Base-by-base conservation (phyloP, 164 flowering plant genomes). In the Cinnamomum micranthum region DNA sequence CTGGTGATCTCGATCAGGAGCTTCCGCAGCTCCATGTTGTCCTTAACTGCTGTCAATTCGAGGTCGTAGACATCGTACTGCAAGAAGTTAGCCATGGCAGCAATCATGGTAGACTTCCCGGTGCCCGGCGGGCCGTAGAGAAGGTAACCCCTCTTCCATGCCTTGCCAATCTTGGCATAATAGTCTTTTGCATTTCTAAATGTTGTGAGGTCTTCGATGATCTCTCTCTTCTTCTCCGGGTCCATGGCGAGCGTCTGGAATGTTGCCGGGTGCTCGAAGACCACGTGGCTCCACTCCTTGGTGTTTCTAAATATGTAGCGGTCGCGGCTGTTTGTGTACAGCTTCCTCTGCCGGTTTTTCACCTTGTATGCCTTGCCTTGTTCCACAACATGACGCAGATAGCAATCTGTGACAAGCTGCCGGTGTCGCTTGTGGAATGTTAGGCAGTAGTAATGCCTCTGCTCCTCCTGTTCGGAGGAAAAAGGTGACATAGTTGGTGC, bases 101-200 rank as follows among this genome's bases (percentile, higher is more conserved):
- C 90, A 7, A 88, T 83, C 91, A 88, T 87, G 50, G 89, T 85
- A 24, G 91, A 87, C 51, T 90, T 90, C 20, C 90, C 91, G 1
- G 90, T 90, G 10, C 90, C 89, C n/a, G 60, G 93, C 2, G 91
- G 93, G 3, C 91, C 91, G 62, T 85, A 81, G 28, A 89, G 88
- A 23, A 89, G 82, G 72, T 87, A 90, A 24, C 91, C 93, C 19
- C 91, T 76, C 59, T 88, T 89, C 93, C 93, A 87, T 0, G 89
- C 88, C 80, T 82, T 87, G 6, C 91, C 90, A 15, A 86, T 84
- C 73, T 79, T 81, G 4, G 81, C 77, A 76, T 88, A 90, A 58
- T 80, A 88, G 2, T 87, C 90, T 77, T 87, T 86, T 50, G 85
- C 79, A 60, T 82, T 78, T 23, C 81, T 81, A 73, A 88, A 90